Evolutionary conservation across 202 grass and related monocot genomes (phyloP), one percentile per base, ranked within the genome.

Genomic region (Miscanthus sacchariflorus): DNA sequence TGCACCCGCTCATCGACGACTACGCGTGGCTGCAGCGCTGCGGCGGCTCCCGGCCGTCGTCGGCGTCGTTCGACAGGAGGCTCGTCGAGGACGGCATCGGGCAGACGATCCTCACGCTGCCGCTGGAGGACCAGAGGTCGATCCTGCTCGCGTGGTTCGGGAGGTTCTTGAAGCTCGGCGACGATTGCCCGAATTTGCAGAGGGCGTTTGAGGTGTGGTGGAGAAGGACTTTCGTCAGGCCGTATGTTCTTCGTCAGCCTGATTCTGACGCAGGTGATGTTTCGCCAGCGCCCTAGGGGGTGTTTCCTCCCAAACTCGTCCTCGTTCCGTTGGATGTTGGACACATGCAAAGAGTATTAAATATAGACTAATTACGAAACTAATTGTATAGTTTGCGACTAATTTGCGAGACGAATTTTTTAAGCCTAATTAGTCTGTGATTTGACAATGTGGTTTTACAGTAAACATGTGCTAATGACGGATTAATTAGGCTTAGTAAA

Each of bases 121-220:
- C 93, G 35, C 81, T 98, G 71, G 93, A 98, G 74, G 95, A 98
- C 17, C 95, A 98, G 59, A 89, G 83, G 50, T 77, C 79, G 7
- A 94, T 98, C 48, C 86, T 98, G 15, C 83, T 98, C 12, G 66
- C 78, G 18, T 98, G 93, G 95, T 66, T 98, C 46, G 95, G 92
- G 43, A 92, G 82, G 18, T 98, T 95, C 89, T 91, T 95, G 82
- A 90, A 89, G 78, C 54, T 87, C 6, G 93, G 95, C 0, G 90
- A 95, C 79, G 94, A 88, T 72, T 98, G 95, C 72, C 95, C 95
- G 0, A 95, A 98, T 86, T 81, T 98, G 40, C 91, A 95, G 71
- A 92, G 95, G 78, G 95, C 95, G 11, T 98, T 98, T 27, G 92
- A 98, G 24, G 95, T 98, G 58, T 98, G 95, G 95, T 98, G 95